Conservation (phyloP, 2,329 filamentous ascomycete genomes). For the Colletotrichum sp. region DNA sequence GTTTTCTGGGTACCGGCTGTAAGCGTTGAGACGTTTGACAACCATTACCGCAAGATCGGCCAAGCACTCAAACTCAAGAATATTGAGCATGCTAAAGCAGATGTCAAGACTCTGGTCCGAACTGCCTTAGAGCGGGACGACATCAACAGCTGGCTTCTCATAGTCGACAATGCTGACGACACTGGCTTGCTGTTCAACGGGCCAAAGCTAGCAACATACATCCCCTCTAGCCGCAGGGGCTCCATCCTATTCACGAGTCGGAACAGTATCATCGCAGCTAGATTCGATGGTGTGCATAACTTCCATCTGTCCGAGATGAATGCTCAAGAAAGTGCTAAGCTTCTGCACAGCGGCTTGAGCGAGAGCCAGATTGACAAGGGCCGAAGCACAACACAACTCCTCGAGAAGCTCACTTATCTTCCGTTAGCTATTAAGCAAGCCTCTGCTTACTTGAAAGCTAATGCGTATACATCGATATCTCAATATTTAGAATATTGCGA, state of each 20-base stretch:
- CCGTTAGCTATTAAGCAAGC: no score
- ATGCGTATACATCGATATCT: no score
- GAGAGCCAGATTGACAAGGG: no score
- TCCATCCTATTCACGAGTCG: slow-evolving; percentile 26
- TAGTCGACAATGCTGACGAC: neutral
- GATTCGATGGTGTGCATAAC: no score
- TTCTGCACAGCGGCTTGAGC: no score
- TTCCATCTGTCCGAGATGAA: no score
- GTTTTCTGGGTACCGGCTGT: neutral
- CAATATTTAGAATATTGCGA: no score
- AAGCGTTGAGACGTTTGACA: accelerated
- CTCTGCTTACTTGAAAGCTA: no score
- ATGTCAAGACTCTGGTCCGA: accelerated
- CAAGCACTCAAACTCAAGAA: accelerated
- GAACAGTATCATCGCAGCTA: neutral
- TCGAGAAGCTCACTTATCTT: no score
- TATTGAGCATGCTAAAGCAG: accelerated
- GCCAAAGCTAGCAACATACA: slow-evolving; percentile 24
- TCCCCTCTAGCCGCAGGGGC: slow-evolving; percentile 28
- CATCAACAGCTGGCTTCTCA: neutral
- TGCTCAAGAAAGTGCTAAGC: no score
- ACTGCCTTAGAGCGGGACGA: neutral
- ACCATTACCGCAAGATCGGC: neutral
- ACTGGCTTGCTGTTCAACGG: slow-evolving; percentile 26
- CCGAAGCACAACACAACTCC: no score